Base-by-base conservation (phyloP, 2,329 filamentous ascomycete genomes). In the Capronia americana region DNA sequence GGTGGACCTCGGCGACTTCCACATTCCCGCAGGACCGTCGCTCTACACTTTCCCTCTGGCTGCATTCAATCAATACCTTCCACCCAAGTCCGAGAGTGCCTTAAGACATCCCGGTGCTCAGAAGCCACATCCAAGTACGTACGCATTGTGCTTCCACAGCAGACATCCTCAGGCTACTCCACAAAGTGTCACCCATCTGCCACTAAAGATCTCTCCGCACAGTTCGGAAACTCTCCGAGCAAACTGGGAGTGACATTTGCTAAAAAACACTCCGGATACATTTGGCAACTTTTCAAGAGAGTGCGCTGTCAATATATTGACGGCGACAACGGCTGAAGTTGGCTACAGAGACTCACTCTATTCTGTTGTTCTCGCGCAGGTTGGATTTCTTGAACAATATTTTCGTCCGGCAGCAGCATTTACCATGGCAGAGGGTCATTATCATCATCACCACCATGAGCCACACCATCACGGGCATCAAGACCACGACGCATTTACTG, bases 401-500 rank as follows among this genome's bases (percentile, higher is more conserved):
- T 17, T 7, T 28, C 48, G 11, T 26, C 4, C 11, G 12, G 20
- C 48, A 48, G 44, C 32, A 17, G 17, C 8, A n/a, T 34, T n/a
- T 34, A 59, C 38, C 26, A 66, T 66, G 64, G 54, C 64, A 4
- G 64, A 66, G 17, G 26, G 6, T 10, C 20, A 51, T 20, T 54
- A 66, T 46, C 55, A 59, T 30, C 66, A 69, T 28, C 50, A 69
- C 1, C 41, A 64, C 17, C 46, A 67, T 41, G 54, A 62, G 4
- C 32, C 60, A 24, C 46, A 64, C 46, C 23, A 66, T 44, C 66
- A 70, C 51, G 53, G 12, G 6, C 51, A 64, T 26, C 24, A 56
- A 17, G 57, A 69, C 32, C 48, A 55, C 32, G 63, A 60, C 28
- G 61, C 69, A 4, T 69, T 72, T 57, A 67, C 69, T 4, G 69